These are phyloP conservation scores for Pseudisothecium myosuroides DNA, from an alignment of 225 moss, liverwort and hornwort species.

Conservation along the genomic window DNA sequence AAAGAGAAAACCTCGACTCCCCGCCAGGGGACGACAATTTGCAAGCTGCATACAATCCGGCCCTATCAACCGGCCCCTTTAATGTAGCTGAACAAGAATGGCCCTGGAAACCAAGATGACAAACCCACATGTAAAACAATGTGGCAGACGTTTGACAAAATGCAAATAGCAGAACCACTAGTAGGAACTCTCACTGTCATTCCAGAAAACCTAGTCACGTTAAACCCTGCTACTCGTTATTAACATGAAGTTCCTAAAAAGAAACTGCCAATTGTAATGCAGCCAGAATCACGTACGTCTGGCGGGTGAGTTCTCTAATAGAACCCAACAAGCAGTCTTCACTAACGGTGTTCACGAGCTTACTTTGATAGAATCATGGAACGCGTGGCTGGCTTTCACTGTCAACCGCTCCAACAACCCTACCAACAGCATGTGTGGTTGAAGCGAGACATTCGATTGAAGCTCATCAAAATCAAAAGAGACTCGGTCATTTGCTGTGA, in stretches of 20 bases:
- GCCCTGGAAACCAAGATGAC: not conserved
- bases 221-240: not conserved
- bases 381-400: slow-evolving; percentile 26
- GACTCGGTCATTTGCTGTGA: slow-evolving; percentile 9
- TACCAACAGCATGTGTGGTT: slow-evolving; percentile 22
- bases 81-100: not conserved
- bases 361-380: slow-evolving; percentile 68
- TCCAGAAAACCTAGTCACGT: not conserved
- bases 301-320: not conserved
- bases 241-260: not conserved
- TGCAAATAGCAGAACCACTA: not conserved
- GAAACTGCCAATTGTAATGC: not conserved
- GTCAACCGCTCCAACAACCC: slow-evolving; percentile 58
- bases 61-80: not conserved
- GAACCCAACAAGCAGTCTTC: not conserved
- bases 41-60: not conserved
- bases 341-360: not conserved
- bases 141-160: not conserved
- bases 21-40: not conserved
- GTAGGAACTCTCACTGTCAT: not conserved
- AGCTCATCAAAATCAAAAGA: slow-evolving; percentile 1
- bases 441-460: slow-evolving; percentile 1
- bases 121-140: not conserved
- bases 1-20: not conserved
- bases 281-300: not conserved